Conservation (phyloP, 495 filamentous ascomycete species). For the Lasiosphaeriaceae sp. region DNA sequence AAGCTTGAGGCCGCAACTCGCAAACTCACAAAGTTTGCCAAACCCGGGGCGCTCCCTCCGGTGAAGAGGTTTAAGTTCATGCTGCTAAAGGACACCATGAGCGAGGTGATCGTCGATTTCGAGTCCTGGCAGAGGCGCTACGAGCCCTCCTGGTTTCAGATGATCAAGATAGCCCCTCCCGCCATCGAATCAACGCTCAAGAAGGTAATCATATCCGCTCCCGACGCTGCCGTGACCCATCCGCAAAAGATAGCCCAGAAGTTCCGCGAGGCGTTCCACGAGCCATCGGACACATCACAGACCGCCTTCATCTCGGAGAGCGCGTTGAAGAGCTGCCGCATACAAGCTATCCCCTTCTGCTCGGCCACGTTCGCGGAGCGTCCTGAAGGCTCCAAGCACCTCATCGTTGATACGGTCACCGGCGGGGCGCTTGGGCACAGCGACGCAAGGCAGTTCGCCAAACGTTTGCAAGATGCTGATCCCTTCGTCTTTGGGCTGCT, state of each 20-base stretch:
- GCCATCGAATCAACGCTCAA: slow-evolving; percentile 25
- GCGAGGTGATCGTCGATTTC: slow-evolving; percentile 28
- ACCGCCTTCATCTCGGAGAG: slow-evolving; percentile 16
- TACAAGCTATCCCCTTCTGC: not conserved
- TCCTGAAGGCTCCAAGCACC: slow-evolving; percentile 6
- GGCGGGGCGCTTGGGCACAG: slow-evolving; percentile 35
- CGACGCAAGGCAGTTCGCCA: not conserved
- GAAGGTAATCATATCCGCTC: not conserved
- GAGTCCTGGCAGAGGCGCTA: slow-evolving; percentile 37
- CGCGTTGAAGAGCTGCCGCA: not conserved
- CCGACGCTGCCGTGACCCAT: not conserved
- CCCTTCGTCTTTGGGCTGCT: slow-evolving; percentile 47
- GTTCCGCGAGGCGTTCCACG: not conserved
- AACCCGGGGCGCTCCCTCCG: not conserved
- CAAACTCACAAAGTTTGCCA: not conserved
- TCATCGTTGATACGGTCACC: slow-evolving; percentile 29
- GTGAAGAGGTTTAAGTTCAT: not conserved
- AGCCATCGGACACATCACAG: not conserved
- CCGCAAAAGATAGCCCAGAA: slow-evolving; percentile 8
- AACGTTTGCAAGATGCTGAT: slow-evolving; percentile 16
- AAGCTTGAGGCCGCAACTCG: not conserved
- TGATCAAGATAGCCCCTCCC: slow-evolving; percentile 28
- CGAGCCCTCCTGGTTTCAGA: slow-evolving; percentile 39
- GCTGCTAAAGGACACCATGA: slow-evolving; percentile 17
- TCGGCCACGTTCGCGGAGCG: slow-evolving; percentile 19